Evolutionary conservation across 352 stramenopile genomes (phyloP), one percentile per base, ranked within the genome.

Genomic region (Pythium aristosporum): DNA sequence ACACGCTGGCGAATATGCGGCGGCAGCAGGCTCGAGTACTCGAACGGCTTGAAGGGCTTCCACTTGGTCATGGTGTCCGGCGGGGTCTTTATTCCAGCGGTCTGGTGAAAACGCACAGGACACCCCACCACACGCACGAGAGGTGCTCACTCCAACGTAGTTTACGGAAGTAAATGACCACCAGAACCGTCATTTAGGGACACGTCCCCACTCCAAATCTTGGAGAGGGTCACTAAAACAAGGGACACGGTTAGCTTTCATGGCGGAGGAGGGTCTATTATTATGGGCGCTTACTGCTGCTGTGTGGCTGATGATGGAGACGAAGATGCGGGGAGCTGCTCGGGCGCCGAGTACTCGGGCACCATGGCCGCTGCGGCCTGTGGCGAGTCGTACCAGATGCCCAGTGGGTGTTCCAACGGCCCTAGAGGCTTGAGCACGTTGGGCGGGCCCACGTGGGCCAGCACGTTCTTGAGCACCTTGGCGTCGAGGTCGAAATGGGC

Each of bases 41-140:
- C 69, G 70, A 91, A 92, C 69, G 81, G 82, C 71, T 91, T 87
- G 69, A 92, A 94, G 30, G 85, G 85, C 73, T 91, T 77, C 80
- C 81, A 94, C 71, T 87, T 82, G 79, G 78, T 92, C 77, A 87
- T 92, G 56, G 32, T 80, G 39, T 44, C 43, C 61, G 46, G 41
- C 57, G 57, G 32, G 30, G 15, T 63, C 28, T 56, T n/a, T 47
- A 34, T 64, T 62, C 46, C 37, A 57, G 53, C 37, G 53, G 54
- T 61, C 52, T 48, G 61, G 25, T 67, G 42, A 67, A 67, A 28
- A 60, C 46, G 30, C 48, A 43, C 49, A 32, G 25, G 42, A 43
- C 18, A 53, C 25, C 20, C 49, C 54, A 65, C 57, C 56, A 70
- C 63, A 65, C 52, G 51, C 47, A 46, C 60, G 59, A 23, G 49